Evolutionary conservation across 106 monocot species (phyloP), one percentile per base, ranked within the genome.

Genomic region (Agapanthus africanus): DNA sequence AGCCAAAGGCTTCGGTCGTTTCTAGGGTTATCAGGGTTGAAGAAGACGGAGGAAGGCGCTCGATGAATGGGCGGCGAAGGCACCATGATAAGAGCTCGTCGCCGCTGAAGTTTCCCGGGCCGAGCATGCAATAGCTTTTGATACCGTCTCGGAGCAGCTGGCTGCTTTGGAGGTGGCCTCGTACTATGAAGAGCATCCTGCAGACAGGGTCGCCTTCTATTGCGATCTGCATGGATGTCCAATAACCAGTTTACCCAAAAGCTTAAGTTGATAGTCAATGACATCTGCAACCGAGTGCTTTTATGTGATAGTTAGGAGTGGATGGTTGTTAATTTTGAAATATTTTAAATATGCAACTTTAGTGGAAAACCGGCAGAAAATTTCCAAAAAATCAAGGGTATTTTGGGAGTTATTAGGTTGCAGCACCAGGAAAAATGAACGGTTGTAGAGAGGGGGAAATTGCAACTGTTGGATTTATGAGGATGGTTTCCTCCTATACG

Each of bases 21-120:
- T 54, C 54, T 14, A 23, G n/a, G 16, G n/a, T n/a, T 14, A n/a
- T 15, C 16, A 93, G 74, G 7, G 92, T 93, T 5, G 76, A 80
- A 1, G 85, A 88, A 25, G 88, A 93, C 4, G 78, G 74, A 11
- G 92, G 92, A 33, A 93, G 70, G 28, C 88, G 69, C 46, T 93
- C 88, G n/a, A 85, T 37, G 77, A 93, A 93, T 1, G 88, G 92
- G 0, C 85, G 78, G 9, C 92, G 76, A 18, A 93, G 85, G 79
- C 92, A 93, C 92, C 92, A 93, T 1, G 88, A 85, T 13, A 93
- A 65, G 19, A 93, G 85, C 82, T 93, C 92, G 69, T 93, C 92
- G 11, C 92, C 92, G 57, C 73, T 85, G 83, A 93, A 93, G 83
- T 88, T 93, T n/a, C 92, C 92, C 14, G 92, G 92, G 21, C 92